Base-by-base conservation (phyloP, 306 rosid species). In the Morella rubra region DNA sequence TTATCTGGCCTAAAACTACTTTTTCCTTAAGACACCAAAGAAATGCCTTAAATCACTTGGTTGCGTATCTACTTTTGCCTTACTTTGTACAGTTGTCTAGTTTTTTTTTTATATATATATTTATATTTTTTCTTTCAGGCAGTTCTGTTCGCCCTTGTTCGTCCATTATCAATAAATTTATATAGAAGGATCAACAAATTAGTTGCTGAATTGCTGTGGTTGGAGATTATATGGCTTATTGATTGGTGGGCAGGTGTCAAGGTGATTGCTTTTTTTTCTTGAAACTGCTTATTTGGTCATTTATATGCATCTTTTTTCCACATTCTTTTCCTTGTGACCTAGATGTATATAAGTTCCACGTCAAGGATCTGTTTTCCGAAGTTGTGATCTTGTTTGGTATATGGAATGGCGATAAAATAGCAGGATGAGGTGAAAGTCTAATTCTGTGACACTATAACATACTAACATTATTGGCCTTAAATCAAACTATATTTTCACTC, bases 241-340 rank as follows among this genome's bases (percentile, higher is more conserved):
- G 96, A 94, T 86, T 94, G 98, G 98, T 90, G 98, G 97, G 95
- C 91, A 14, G 89, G 87, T 19, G 67, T 86, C 81, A 89, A 90
- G 98, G 98, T 90, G 55, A 50, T 80, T 27, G 4, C 5, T 56
- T 76, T 44, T 84, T 18, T 66, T 10, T 59, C 74, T 75, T 74
- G 61, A 46, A 52, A 24, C 53, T 49, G 9, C 47, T 40, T 18
- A 6, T 27, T 41, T 69, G 44, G 1, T 7, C 32, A 22, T 20
- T 41, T 15, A 49, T 77, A 18, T n/a, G 45, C 76, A 67, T 44
- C 41, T 16, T 58, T 37, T 81, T 41, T 51, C 6, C 40, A 60
- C 61, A 49, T 19, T 73, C 55, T 14, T n/a, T 9, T 3, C 10
- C 27, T 55, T 7, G 27, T 27, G 7, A 18, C 61, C 61, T 2